A percentile compares a stretch with the other conserved stretches of the same genome.
Evolutionary conservation across 257 asterid species (phyloP).

Genomic region (Leonotis leonurus): DNA sequence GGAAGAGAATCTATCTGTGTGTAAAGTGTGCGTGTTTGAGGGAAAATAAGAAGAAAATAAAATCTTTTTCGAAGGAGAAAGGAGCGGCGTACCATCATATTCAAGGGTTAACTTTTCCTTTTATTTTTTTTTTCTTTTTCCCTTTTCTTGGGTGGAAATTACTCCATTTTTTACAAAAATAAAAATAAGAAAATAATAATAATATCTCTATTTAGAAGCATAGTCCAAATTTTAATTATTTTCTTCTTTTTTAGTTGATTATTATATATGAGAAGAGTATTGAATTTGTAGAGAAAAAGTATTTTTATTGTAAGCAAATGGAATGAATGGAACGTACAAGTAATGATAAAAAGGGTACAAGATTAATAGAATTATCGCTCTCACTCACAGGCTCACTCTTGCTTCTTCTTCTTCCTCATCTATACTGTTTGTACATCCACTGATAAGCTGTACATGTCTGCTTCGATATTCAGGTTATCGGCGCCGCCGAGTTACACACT

Average conservation of each 20-base stretch:
- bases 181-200: too few relatives aligned
- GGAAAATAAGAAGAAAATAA: background rate
- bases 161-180: too few relatives aligned
- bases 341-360: slow-evolving; percentile 10
- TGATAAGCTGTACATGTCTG: slow-evolving; percentile 10
- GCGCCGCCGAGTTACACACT: slow-evolving; percentile 10
- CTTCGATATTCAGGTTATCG: slow-evolving; percentile 15
- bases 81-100: slow-evolving; percentile 31
- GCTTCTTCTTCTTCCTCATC: background rate
- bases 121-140: background rate
- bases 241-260: too few relatives aligned
- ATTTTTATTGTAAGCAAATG: background rate
- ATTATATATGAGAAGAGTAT: too few relatives aligned
- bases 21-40: background rate
- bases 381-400: background rate
- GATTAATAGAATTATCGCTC: background rate
- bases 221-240: too few relatives aligned
- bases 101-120: slow-evolving; percentile 23
- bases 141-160: background rate
- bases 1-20: slow-evolving; percentile 9
- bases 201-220: too few relatives aligned
- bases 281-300: background rate
- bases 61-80: background rate
- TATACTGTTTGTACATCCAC: background rate
- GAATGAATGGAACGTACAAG: slow-evolving; percentile 12